These are phyloP conservation scores for Stephania cephalantha DNA, from an alignment of 164 flowering plant species.

Conservation along the genomic window DNA sequence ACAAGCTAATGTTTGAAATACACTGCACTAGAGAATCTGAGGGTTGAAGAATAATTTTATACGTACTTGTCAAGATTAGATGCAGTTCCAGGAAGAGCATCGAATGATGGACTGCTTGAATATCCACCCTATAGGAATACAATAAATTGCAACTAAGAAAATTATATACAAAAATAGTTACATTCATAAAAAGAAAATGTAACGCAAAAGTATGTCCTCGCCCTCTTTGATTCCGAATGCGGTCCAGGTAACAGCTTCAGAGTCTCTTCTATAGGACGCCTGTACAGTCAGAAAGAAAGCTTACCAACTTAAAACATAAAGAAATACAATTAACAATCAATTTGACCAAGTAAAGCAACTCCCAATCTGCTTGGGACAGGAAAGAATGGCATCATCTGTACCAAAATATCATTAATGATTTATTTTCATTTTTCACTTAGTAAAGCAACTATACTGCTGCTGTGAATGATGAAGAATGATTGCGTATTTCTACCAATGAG, in stretches of 20 bases:
- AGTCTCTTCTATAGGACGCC: constrained; percentile 95
- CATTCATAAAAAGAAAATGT: not conserved
- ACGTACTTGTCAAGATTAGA: constrained; percentile 47
- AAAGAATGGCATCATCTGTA: too few species aligned
- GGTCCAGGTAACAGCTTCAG: constrained; percentile 92
- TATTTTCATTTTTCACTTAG: too few species aligned
- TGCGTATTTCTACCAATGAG: not conserved
- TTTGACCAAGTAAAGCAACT: not conserved
- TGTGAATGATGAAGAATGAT: not conserved
- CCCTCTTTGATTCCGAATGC: constrained; percentile 81
- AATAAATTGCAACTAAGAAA: constrained; percentile 1
- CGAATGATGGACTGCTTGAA: constrained; percentile 51
- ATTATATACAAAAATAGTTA: not conserved
- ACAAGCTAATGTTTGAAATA: not conserved
- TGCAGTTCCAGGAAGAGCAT: constrained; percentile 38
- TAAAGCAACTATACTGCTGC: not conserved
- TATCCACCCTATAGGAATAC: constrained; percentile 49
- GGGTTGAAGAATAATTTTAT: not conserved
- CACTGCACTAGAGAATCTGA: not conserved
- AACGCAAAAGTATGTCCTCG: constrained; percentile 24
- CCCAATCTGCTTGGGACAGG: too few species aligned
- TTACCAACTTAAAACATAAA: not conserved
- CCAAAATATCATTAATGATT: too few species aligned
- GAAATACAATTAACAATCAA: not conserved
- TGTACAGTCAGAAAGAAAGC: constrained; percentile 21